These are phyloP conservation scores for Gossypium sturtianum DNA, from an alignment of 345 rosid genomes.

Conservation along the genomic window DNA sequence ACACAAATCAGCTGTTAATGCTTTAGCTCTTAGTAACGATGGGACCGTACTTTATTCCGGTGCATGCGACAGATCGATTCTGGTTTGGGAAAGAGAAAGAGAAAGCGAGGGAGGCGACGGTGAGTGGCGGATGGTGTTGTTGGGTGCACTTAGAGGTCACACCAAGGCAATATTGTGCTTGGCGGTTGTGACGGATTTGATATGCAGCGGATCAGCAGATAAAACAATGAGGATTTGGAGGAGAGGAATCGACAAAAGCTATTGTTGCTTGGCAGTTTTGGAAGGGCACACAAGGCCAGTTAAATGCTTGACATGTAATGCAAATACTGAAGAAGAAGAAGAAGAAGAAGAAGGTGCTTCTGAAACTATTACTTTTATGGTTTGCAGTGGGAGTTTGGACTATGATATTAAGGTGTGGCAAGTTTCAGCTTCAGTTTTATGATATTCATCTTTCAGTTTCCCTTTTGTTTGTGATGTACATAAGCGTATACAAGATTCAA, in stretches of 20 bases:
- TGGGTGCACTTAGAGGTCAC: slow-evolving; percentile 76
- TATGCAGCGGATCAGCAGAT: slow-evolving; percentile 73
- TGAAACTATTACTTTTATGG: slow-evolving; percentile 24
- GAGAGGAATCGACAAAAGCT: slow-evolving; percentile 20
- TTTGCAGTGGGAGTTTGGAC: slow-evolving; percentile 74
- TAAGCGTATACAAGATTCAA: not conserved
- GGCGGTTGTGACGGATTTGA: slow-evolving; percentile 40
- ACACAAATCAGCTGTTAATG: slow-evolving; percentile 69
- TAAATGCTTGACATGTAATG: slow-evolving; percentile 46
- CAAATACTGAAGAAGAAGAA: not conserved
- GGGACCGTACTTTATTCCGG: slow-evolving; percentile 69
- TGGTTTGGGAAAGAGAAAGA: slow-evolving; percentile 57
- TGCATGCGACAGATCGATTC: slow-evolving; percentile 65
- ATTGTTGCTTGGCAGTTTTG: slow-evolving; percentile 47
- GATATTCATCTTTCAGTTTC: not conserved
- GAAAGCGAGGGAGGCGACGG: slow-evolving; percentile 5
- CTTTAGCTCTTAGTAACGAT: slow-evolving; percentile 52
- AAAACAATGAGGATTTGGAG: slow-evolving; percentile 20
- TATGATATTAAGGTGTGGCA: slow-evolving; percentile 52
- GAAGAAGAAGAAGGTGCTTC: slow-evolving; percentile 10
- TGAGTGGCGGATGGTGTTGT: slow-evolving; percentile 37
- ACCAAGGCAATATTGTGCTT: slow-evolving; percentile 59
- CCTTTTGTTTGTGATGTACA: not conserved
- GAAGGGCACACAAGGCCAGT: slow-evolving; percentile 62
- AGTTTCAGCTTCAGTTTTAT: slow-evolving; percentile 16